Evolutionary conservation across 202 grass and related monocot genomes (phyloP).

Genomic region (Schoenoplectus triqueter): DNA sequence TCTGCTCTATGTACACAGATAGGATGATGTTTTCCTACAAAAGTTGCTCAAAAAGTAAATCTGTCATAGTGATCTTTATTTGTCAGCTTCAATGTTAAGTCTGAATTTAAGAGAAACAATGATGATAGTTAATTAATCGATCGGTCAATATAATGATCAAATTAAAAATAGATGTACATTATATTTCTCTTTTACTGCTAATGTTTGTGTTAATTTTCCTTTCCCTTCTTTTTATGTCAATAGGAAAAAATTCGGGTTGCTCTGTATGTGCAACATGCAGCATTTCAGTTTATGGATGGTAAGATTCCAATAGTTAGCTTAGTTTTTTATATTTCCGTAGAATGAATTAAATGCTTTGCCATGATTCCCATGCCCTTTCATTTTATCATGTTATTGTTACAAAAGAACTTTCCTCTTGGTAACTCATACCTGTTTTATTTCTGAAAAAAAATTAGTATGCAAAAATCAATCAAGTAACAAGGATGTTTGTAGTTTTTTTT

Average conservation of each 20-base stretch:
- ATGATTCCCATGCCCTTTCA: neutral
- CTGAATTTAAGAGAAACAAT: neutral
- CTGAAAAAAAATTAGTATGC: no score
- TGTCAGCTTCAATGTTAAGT: slow-evolving; percentile 1
- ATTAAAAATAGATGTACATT: neutral
- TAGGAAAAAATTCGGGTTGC: slow-evolving; percentile 72
- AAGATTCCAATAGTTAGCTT: slow-evolving; percentile 27
- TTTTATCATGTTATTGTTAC: slow-evolving; percentile 17
- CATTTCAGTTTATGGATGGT: slow-evolving; percentile 64
- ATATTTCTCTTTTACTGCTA: neutral
- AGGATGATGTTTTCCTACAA: neutral
- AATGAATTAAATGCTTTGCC: slow-evolving; percentile 13
- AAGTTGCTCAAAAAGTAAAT: neutral
- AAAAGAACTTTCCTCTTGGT: neutral
- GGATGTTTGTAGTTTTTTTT: neutral
- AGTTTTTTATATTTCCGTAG: neutral
- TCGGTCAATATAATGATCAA: no score
- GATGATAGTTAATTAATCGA: neutral
- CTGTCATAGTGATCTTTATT: neutral
- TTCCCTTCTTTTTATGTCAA: slow-evolving; percentile 35
- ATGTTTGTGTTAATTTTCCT: slow-evolving; percentile 9
- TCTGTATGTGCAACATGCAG: slow-evolving; percentile 66
- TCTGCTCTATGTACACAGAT: neutral
- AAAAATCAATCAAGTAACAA: neutral
- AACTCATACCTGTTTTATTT: neutral